Evolutionary conservation across 1,284 basidiomycete genomes (phyloP), one percentile per base, ranked within the genome.

Genomic region (Gomphus bonarii): DNA sequence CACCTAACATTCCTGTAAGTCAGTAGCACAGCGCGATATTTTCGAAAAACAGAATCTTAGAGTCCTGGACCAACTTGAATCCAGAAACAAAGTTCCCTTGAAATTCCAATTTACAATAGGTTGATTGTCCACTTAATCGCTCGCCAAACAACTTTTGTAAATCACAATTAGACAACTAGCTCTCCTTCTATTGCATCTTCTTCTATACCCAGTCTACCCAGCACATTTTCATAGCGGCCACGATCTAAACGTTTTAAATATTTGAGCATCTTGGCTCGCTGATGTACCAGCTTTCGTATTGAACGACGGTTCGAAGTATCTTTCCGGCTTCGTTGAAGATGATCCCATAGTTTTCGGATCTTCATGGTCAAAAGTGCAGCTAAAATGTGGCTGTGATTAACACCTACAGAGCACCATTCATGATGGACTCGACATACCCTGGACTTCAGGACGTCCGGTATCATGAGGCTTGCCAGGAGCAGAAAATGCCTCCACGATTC

Each of bases 141-240:
- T 44, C 12, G 38, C 38, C 3, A 43, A 20, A 18, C 20, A 16
- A 14, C 42, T 22, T 44, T 40, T 44, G 43, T 44, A 18, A 20
- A 44, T 18, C 6, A 28, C 25, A 44, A 31, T 20, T 67, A 74
- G 36, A 90, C 77, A 58, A 85, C 76, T 42, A 97, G 72, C 68
- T 97, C 94, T 49, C 94, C 94, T 71, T 97, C 93, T 5, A 97
- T 90, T 25, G 85, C 84, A 61, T 78, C 77, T 25, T 81, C 77
- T 63, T 93, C 85, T 50, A 97, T 69, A 1, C 88, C 95, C 31
- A 95, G 74, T 58, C 85, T 82, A 38, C 78, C 75, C 56, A 98
- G 75, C 36, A 91, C 69, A 18, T 69, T 72, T 59, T 91, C 84
- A 66, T 95, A 97, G 57, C 89, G 80, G 60, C 79, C 77, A 50